These are phyloP conservation scores for Brassica carinata DNA, from an alignment of 345 rosid genomes.

Conservation along the genomic window DNA sequence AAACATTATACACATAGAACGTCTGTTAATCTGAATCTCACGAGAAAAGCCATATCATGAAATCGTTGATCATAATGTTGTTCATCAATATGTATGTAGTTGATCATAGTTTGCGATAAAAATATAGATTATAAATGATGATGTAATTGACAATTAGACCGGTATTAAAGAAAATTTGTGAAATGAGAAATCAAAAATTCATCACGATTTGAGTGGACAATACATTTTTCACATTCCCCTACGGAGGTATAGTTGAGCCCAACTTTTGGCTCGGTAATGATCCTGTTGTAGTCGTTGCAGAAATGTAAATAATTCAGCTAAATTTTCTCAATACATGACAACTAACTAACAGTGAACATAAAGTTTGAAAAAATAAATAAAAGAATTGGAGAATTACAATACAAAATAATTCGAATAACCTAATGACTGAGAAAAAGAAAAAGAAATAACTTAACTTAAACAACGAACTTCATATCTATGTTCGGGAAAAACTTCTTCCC, in stretches of 20 bases:
- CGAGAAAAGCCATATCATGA: no score
- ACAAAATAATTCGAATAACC: slow-evolving; percentile 5
- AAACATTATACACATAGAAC: no score
- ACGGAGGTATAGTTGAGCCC: background rate
- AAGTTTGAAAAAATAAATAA: slow-evolving; percentile 7
- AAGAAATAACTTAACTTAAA: background rate
- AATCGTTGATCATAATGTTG: no score
- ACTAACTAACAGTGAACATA: slow-evolving; percentile 4
- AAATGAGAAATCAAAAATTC: background rate
- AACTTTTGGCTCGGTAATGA: background rate
- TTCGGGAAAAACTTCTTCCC: slow-evolving; percentile 59
- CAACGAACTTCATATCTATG: slow-evolving; percentile 45
- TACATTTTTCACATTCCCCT: background rate
- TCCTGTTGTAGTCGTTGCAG: background rate
- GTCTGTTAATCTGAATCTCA: no score
- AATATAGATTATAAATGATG: no score
- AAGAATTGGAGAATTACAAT: slow-evolving; percentile 26
- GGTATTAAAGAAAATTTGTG: background rate
- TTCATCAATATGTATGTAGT: no score
- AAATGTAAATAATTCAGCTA: background rate
- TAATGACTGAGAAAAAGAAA: background rate
- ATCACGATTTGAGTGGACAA: background rate
- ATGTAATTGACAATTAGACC: no score
- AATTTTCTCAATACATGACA: background rate
- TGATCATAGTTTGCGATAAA: no score